These are phyloP conservation scores for Diaporthe vaccinii DNA, from an alignment of 2,329 filamentous ascomycete species.

Conservation along the genomic window DNA sequence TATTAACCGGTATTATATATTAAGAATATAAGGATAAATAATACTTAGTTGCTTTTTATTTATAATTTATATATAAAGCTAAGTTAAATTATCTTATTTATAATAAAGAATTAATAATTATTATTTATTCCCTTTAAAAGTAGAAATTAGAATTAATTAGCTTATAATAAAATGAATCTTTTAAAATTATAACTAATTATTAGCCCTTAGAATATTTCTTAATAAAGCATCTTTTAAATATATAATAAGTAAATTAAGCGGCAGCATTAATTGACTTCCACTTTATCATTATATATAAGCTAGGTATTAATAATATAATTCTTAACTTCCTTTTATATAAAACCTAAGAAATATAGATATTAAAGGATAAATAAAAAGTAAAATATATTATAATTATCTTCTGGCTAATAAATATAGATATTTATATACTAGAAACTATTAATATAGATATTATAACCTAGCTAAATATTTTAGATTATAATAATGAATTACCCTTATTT, in stretches of 20 bases:
- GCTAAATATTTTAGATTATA: neutral
- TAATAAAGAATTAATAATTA: constrained; percentile 21
- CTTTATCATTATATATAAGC: constrained; percentile 7
- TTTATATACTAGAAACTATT: neutral
- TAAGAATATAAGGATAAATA: neutral
- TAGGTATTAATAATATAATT: neutral
- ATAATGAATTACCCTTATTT: neutral
- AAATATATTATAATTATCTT: neutral
- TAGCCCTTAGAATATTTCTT: neutral
- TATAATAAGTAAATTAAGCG: neutral
- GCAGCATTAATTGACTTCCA: neutral
- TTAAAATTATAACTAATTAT: constrained; percentile 11
- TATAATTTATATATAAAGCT: neutral
- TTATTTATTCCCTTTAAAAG: neutral
- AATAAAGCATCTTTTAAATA: neutral
- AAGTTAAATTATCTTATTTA: constrained; percentile 3
- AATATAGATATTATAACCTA: neutral
- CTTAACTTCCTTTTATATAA: neutral
- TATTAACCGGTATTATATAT: neutral
- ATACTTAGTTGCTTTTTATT: neutral
- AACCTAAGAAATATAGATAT: neutral
- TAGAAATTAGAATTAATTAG: neutral
- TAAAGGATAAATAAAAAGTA: neutral
- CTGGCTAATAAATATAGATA: neutral
- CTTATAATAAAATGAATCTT: neutral